Evolutionary conservation across 306 rosid genomes (phyloP).

Genomic region (Carpinus fangiana): DNA sequence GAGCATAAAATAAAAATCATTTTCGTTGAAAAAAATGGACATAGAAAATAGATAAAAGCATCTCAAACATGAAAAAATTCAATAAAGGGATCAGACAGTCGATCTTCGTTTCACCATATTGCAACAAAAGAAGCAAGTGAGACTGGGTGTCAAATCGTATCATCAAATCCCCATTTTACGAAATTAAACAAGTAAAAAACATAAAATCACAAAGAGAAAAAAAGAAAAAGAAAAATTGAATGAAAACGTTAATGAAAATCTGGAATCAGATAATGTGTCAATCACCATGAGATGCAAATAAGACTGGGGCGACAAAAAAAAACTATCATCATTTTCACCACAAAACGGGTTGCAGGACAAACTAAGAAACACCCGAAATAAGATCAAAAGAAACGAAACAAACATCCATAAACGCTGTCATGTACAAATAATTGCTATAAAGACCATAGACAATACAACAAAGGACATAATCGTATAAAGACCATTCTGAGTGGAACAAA

Average conservation of each 20-base stretch:
- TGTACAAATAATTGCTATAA: no score
- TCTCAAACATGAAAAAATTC: not conserved
- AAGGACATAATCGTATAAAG: no score
- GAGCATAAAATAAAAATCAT: not conserved
- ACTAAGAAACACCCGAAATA: not conserved
- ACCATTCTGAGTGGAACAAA: not conserved
- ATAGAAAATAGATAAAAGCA: not conserved
- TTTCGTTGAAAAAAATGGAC: no score
- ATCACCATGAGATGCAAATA: slow-evolving; percentile 62
- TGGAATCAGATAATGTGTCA: slow-evolving; percentile 72
- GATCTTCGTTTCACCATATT: slow-evolving; percentile 30
- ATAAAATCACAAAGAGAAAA: no score
- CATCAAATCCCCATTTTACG: slow-evolving; percentile 20
- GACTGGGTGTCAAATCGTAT: slow-evolving; percentile 36
- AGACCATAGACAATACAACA: no score
- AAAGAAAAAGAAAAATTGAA: no score
- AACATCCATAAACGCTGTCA: no score
- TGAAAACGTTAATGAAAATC: not conserved
- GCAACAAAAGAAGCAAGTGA: slow-evolving; percentile 31
- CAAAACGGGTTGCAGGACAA: not conserved
- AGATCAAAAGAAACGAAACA: not conserved
- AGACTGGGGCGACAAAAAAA: slow-evolving; percentile 92
- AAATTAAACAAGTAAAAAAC: not conserved
- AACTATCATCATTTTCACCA: slow-evolving; percentile 48
- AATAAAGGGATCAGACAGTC: slow-evolving; percentile 34